Evolutionary conservation across 177 flowering plant genomes (phyloP), one percentile per base, ranked within the genome.

Genomic region (Vitis hybrid): DNA sequence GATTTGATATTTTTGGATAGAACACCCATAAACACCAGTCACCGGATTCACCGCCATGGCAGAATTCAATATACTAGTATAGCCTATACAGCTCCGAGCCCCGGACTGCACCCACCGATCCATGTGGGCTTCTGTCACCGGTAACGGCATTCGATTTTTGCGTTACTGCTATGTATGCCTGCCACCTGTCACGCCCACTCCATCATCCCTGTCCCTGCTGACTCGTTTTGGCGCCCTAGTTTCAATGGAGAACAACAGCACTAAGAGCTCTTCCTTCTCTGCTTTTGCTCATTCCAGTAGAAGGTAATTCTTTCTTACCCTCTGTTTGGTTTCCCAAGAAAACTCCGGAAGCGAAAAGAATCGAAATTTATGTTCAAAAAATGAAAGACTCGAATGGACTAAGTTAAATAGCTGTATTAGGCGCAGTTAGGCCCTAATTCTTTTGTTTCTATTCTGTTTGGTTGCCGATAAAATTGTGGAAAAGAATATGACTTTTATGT

Each of bases 211-310:
- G 7, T 9, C 46, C 11, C 6, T 58, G 5, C 14, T 35, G 3
- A 66, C 60, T 13, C 62, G 64, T 58, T 35, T 35, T 35, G 46
- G 46, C 1, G 50, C 80, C 70, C 69, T 57, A 55, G 64, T 59
- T 70, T 74, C 62, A 58, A 78, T 80, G 82, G 80, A 78, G 8
- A 64, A 13, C 24, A 4, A 64, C 13, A 14, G 52, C 48, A 0
- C 6, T 21, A 58, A 59, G 59, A 71, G 66, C 67, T 70, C 81
- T 65, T 78, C 81, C 16, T 79, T 69, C 72, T 68, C 78, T 48
- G 68, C 78, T 61, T 69, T 58, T 18, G 62, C 89, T 69, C 79
- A 62, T 35, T 70, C 84, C 63, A 72, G 66, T 30, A 65, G 50
- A 68, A 75, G 86, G 86, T 85, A 16, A 1, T 50, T 19, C n/a